Conservation (phyloP, 2,329 filamentous ascomycete species). For the Ophiostoma quercus region DNA sequence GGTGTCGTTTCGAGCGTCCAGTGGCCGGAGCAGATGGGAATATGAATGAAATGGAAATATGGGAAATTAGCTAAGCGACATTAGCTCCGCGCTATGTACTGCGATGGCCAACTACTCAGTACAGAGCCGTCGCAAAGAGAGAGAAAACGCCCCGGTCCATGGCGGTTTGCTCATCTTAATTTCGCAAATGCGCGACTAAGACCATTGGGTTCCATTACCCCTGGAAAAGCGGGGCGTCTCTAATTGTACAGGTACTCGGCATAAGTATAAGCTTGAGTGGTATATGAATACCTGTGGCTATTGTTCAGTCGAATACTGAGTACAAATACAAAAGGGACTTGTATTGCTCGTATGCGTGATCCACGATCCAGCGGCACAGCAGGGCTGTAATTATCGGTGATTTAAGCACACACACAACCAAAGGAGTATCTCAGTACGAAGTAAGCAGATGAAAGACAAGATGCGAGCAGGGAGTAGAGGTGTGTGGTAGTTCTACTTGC, state of each 20-base stretch:
- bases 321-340: no score
- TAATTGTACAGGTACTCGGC: not conserved
- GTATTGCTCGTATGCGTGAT: not conserved
- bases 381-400: not conserved
- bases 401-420: not conserved
- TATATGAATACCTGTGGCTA: no score
- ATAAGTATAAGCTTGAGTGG: not conserved
- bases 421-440: no score
- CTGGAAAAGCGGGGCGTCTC: conserved; percentile 26
- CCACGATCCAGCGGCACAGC: not conserved
- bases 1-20: conserved; percentile 19
- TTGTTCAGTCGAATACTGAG: no score
- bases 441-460: no score
- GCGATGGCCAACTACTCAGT: not conserved
- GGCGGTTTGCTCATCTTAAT: conserved; percentile 23
- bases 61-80: conserved; percentile 38
- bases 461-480: not conserved
- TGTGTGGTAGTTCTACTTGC: conserved; percentile 9
- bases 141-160: conserved; percentile 18
- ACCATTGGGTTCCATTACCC: conserved; percentile 23
- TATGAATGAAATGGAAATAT: not conserved
- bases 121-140: not conserved
- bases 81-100: conserved; percentile 26
- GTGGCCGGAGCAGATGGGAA: not conserved
- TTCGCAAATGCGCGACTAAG: conserved; percentile 19